Conservation (phyloP, 768 basidiomycete species). For the Ramaria sp. region DNA sequence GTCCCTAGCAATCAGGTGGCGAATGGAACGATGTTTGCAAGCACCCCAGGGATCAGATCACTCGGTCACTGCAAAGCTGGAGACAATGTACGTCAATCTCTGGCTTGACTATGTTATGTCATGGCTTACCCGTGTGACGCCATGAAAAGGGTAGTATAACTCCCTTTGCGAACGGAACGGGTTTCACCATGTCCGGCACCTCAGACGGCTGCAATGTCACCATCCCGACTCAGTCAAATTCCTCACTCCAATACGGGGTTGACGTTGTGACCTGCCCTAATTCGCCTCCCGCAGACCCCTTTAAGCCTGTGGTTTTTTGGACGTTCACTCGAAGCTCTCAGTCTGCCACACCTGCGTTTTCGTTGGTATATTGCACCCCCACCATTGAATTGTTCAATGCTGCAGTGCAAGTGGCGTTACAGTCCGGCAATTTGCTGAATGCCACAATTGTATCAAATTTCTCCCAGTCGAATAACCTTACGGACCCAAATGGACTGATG, state of each 20-base stretch:
- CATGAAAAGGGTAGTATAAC: not conserved
- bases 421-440: slow-evolving; percentile 31
- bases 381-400: slow-evolving; percentile 35
- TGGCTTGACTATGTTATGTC: not conserved
- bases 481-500: slow-evolving; percentile 27
- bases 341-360: slow-evolving; percentile 32
- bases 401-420: slow-evolving; percentile 33
- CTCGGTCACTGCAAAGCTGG: slow-evolving; percentile 33
- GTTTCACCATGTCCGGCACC: not conserved
- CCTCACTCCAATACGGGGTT: slow-evolving; percentile 2
- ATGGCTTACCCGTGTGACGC: not conserved
- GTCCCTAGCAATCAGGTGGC: slow-evolving; percentile 25
- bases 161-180: not conserved
- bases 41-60: slow-evolving; percentile 38
- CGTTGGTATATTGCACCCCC: slow-evolving; percentile 28
- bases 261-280: not conserved
- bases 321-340: slow-evolving; percentile 36
- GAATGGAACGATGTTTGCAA: slow-evolving; percentile 41
- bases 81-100: slow-evolving; percentile 19
- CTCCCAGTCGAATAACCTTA: slow-evolving; percentile 31
- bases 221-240: not conserved
- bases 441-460: slow-evolving; percentile 30
- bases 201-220: slow-evolving; percentile 1
- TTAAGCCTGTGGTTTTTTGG: slow-evolving; percentile 46
- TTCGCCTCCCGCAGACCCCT: slow-evolving; percentile 20